phyloP scores from a whole-genome alignment of 352 stramenopile species.

The Globisporangium spiculum region DNA sequence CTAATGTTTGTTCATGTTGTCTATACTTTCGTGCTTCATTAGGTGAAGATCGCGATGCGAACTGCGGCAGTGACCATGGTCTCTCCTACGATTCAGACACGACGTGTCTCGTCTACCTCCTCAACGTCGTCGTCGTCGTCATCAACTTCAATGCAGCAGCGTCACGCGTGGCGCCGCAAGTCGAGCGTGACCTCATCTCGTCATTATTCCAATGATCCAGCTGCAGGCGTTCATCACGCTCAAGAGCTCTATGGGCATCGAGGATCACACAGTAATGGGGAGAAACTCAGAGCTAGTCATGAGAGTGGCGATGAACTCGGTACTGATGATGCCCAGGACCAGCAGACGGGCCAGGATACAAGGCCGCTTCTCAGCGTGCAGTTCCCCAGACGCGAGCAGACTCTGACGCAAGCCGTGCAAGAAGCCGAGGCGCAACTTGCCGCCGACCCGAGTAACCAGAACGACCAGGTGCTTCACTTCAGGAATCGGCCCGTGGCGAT shows the following conservation, averaged over 20 bases:
- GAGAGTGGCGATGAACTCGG: background rate
- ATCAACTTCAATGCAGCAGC: background rate
- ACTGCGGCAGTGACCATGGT: conserved; percentile 22
- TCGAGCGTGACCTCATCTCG: conserved; percentile 18
- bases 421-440: conserved; percentile 25
- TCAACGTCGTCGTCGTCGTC: too few species aligned
- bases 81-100: conserved; percentile 15
- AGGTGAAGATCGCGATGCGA: conserved; percentile 52
- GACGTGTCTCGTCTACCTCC: conserved; percentile 3
- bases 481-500: conserved; percentile 42
- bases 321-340: background rate
- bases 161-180: background rate
- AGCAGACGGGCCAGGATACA: background rate
- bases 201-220: conserved; percentile 16
- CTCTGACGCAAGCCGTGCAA: conserved; percentile 27
- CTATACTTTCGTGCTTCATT: background rate
- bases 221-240: background rate
- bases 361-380: conserved; percentile 21
- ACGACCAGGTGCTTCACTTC: conserved; percentile 55
- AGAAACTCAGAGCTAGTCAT: background rate
- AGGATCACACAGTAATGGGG: background rate
- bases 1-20: background rate
- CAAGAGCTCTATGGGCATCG: background rate
- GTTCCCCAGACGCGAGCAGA: conserved; percentile 27
- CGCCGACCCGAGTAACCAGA: background rate